Conservation (phyloP, 2,329 filamentous ascomycete genomes). For the Clonostachys solani region DNA sequence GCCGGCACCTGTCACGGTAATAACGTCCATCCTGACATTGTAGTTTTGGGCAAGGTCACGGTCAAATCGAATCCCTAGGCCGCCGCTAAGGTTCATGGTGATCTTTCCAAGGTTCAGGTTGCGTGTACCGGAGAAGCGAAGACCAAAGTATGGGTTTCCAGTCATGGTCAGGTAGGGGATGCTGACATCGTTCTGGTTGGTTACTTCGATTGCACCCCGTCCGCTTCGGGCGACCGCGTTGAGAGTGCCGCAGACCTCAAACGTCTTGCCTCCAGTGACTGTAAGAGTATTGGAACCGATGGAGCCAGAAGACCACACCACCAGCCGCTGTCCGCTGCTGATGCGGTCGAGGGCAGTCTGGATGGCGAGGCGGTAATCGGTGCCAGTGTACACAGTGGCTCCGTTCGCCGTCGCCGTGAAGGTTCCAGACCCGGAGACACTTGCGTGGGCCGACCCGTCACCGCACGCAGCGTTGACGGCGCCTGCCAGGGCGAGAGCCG, state of each 20-base stretch:
- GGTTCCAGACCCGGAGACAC: neutral
- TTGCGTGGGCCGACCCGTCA: neutral
- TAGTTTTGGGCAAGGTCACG: slow-evolving; percentile 1
- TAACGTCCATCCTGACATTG: slow-evolving; percentile 1
- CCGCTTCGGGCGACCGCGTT: neutral
- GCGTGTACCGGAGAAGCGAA: neutral
- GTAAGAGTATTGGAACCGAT: neutral
- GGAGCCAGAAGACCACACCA: neutral
- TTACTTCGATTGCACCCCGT: neutral
- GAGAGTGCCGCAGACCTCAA: slow-evolving; percentile 3
- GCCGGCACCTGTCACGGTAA: slow-evolving; percentile 1
- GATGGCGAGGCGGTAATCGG: slow-evolving; percentile 2
- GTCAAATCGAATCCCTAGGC: slow-evolving; percentile 3
- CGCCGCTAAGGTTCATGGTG: slow-evolving; percentile 2
- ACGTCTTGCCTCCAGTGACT: slow-evolving; percentile 2
- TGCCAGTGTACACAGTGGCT: neutral
- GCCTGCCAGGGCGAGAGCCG: neutral
- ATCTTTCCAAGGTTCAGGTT: slow-evolving; percentile 3
- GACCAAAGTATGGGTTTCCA: slow-evolving; percentile 2
- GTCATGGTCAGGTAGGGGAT: slow-evolving; percentile 3
- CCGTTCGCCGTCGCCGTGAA: neutral
- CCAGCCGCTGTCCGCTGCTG: neutral
- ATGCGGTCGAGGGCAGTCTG: slow-evolving; percentile 1
- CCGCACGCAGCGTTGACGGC: neutral
- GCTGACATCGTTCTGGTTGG: neutral